Percentiles rank a stretch among this genome's conserved stretches.
These are phyloP conservation scores for Thermothielavioides terrestris DNA, from an alignment of 495 filamentous ascomycete genomes.

Conservation along the genomic window DNA sequence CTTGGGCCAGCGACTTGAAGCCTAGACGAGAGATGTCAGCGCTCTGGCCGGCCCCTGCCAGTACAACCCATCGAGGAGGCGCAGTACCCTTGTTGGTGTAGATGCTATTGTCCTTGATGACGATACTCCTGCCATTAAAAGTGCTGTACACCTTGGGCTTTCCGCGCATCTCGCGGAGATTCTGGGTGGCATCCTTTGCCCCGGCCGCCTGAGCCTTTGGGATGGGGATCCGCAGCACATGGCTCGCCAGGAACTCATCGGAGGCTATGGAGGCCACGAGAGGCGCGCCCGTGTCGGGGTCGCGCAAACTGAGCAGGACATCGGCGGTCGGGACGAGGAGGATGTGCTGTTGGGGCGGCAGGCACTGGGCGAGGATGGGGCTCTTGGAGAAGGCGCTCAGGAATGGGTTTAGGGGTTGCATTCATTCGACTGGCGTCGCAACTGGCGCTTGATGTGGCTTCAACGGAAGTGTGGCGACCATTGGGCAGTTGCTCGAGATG, in stretches of 20 bases:
- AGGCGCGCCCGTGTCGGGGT: slow-evolving; percentile 70
- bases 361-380: slow-evolving; percentile 84
- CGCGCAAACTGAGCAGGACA: slow-evolving; percentile 76
- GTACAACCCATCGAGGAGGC: neutral
- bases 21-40: slow-evolving; percentile 43
- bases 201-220: slow-evolving; percentile 45
- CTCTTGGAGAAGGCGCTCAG: slow-evolving; percentile 97
- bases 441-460: slow-evolving; percentile 16
- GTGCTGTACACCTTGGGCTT: slow-evolving; percentile 93
- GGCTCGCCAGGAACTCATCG: slow-evolving; percentile 93
- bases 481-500: slow-evolving; percentile 11
- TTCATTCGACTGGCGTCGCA: slow-evolving; percentile 46
- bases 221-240: slow-evolving; percentile 79
- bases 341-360: slow-evolving; percentile 85
- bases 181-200: slow-evolving; percentile 58
- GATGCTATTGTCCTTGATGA: slow-evolving; percentile 87
- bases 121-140: slow-evolving; percentile 83
- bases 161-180: slow-evolving; percentile 78
- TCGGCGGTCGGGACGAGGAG: slow-evolving; percentile 92
- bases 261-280: slow-evolving; percentile 74
- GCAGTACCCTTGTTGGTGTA: slow-evolving; percentile 96
- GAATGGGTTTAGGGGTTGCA: slow-evolving; percentile 99
- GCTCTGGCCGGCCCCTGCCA: neutral
- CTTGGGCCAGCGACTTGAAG: slow-evolving; percentile 85
- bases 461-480: slow-evolving; percentile 16